phyloP scores from a whole-genome alignment of 2,329 filamentous ascomycete species.

The Botrytis squamosa region DNA sequence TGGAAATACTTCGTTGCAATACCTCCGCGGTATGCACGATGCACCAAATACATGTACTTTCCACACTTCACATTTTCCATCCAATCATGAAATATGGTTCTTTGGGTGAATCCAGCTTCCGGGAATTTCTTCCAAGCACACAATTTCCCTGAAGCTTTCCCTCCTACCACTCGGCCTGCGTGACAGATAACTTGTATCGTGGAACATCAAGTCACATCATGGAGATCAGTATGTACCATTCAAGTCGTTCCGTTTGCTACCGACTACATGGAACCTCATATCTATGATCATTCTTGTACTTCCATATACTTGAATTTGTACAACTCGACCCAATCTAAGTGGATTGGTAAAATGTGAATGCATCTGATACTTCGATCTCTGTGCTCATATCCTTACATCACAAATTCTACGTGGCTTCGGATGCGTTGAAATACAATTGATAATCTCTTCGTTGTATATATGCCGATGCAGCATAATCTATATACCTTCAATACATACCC shows the following conservation, averaged over 20 bases:
- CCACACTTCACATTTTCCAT: not conserved
- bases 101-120: not conserved
- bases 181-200: not conserved
- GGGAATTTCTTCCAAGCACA: not conserved
- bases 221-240: constrained; percentile 1
- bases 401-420: not conserved
- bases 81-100: not conserved
- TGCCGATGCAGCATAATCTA: not conserved
- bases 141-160: not conserved
- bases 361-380: not conserved
- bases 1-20: not conserved
- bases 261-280: not conserved
- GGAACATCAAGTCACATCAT: constrained; percentile 1
- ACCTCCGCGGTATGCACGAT: constrained; percentile 8
- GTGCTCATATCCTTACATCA: not conserved
- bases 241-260: constrained; percentile 1
- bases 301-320: constrained; percentile 2
- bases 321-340: constrained; percentile 1
- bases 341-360: constrained; percentile 1
- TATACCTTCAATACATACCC: not conserved
- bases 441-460: not conserved
- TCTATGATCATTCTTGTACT: constrained; percentile 4
- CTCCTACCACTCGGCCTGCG: not conserved
- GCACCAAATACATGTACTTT: constrained; percentile 11
- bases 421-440: not conserved